Evolutionary conservation across 1,284 basidiomycete genomes (phyloP).

Genomic region (Trametes versicolor): DNA sequence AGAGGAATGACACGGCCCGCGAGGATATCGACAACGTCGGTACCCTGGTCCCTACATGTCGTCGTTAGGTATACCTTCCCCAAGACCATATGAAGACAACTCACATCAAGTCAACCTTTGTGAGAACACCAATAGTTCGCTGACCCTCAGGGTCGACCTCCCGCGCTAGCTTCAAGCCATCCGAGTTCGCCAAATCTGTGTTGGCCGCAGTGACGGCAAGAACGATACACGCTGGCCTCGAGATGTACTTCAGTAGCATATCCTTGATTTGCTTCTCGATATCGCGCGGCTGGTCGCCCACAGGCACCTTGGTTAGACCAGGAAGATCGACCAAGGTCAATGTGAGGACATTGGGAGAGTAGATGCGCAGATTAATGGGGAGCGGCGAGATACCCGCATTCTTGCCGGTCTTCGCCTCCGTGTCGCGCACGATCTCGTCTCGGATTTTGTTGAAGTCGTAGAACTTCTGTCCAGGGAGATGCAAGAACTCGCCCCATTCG

Average conservation of each 20-base stretch:
- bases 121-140: constrained; percentile 97
- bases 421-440: constrained; percentile 96
- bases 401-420: constrained; percentile 97
- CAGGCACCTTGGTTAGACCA: constrained; percentile 95
- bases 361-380: constrained; percentile 97
- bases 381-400: constrained; percentile 96
- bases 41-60: constrained; percentile 85
- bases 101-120: constrained; percentile 97
- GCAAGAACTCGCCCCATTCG: constrained; percentile 99
- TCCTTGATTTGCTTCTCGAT: constrained; percentile 98
- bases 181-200: constrained; percentile 97
- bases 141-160: constrained; percentile 97
- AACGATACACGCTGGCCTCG: constrained; percentile 90
- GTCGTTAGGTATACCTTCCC: background rate
- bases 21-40: constrained; percentile 98
- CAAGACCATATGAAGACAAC: constrained; percentile 42
- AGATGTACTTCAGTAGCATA: constrained; percentile 97
- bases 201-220: constrained; percentile 97
- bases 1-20: constrained; percentile 97
- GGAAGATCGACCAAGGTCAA: constrained; percentile 97
- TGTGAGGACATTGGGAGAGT: constrained; percentile 96
- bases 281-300: constrained; percentile 97
- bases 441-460: constrained; percentile 97
- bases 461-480: constrained; percentile 96
- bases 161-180: constrained; percentile 95